Evolutionary conservation across 108 stramenopile genomes (phyloP).

Genomic region (Nannochloropsis gaditana): DNA sequence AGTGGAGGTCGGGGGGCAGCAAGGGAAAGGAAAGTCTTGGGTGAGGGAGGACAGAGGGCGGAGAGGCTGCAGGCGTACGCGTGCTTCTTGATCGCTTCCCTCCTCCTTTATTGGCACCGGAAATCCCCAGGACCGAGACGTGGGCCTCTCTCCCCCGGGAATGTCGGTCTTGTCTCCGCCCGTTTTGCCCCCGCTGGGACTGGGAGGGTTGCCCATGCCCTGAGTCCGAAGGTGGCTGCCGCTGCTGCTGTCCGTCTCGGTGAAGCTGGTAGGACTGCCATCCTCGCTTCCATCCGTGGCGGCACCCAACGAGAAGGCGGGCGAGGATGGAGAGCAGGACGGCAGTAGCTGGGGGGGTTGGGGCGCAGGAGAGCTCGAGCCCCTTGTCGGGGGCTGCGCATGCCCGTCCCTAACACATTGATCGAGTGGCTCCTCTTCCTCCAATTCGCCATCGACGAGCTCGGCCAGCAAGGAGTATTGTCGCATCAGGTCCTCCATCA

Average conservation of each 20-base stretch:
- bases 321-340: background rate
- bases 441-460: constrained; percentile 45
- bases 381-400: too few species aligned
- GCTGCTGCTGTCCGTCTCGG: background rate
- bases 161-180: too few species aligned
- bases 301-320: background rate
- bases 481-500: constrained; percentile 29
- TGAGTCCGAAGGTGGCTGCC: background rate
- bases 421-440: constrained; percentile 29
- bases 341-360: background rate
- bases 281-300: background rate
- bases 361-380: too few species aligned
- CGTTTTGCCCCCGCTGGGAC: too few species aligned
- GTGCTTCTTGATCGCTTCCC: too few species aligned
- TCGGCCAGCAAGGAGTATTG: constrained; percentile 39
- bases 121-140: too few species aligned
- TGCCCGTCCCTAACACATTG: too few species aligned
- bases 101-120: too few species aligned
- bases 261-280: constrained; percentile 8
- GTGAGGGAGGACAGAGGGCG: constrained; percentile 21
- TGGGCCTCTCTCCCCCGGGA: too few species aligned
- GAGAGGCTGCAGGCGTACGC: too few species aligned
- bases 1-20: constrained; percentile 37
- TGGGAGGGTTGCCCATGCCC: too few species aligned
- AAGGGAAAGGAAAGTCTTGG: constrained; percentile 41